These are phyloP conservation scores for Nitzschia sp. DNA, from an alignment of 108 stramenopile species.

Conservation along the genomic window DNA sequence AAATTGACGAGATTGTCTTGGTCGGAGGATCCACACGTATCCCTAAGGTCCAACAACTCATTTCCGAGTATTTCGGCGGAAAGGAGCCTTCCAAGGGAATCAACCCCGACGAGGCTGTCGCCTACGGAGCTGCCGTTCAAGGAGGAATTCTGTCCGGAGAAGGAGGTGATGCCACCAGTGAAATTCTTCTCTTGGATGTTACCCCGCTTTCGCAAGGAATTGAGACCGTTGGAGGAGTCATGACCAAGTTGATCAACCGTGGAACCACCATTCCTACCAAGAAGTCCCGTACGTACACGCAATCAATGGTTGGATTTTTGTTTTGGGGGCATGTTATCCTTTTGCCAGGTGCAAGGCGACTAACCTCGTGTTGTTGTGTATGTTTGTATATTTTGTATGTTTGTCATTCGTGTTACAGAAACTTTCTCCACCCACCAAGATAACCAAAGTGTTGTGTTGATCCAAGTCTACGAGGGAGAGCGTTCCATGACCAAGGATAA, in stretches of 20 bases:
- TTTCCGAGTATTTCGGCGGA: slow-evolving; percentile 94
- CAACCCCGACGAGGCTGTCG: slow-evolving; percentile 98
- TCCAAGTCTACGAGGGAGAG: slow-evolving; percentile 96
- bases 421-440: slow-evolving; percentile 93
- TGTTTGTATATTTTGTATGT: too few relatives aligned
- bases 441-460: slow-evolving; percentile 90
- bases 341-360: background rate
- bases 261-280: slow-evolving; percentile 94
- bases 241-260: slow-evolving; percentile 93
- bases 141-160: slow-evolving; percentile 89
- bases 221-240: slow-evolving; percentile 92
- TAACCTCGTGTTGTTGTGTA: too few relatives aligned
- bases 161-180: slow-evolving; percentile 74
- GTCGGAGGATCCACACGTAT: slow-evolving; percentile 98
- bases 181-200: slow-evolving; percentile 76
- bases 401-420: slow-evolving; percentile 36
- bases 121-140: slow-evolving; percentile 96
- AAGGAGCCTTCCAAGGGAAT: slow-evolving; percentile 94
- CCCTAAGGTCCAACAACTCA: slow-evolving; percentile 90
- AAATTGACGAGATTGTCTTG: slow-evolving; percentile 95
- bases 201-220: slow-evolving; percentile 88
- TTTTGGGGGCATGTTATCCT: too few relatives aligned
- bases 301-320: too few relatives aligned
- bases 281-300: slow-evolving; percentile 64
- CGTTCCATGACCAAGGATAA: slow-evolving; percentile 93